A percentile compares a stretch with the other conserved stretches of the same genome.
Evolutionary conservation across 176 grass and related monocot genomes (phyloP).

Genomic region (Saccharum spontaneum): DNA sequence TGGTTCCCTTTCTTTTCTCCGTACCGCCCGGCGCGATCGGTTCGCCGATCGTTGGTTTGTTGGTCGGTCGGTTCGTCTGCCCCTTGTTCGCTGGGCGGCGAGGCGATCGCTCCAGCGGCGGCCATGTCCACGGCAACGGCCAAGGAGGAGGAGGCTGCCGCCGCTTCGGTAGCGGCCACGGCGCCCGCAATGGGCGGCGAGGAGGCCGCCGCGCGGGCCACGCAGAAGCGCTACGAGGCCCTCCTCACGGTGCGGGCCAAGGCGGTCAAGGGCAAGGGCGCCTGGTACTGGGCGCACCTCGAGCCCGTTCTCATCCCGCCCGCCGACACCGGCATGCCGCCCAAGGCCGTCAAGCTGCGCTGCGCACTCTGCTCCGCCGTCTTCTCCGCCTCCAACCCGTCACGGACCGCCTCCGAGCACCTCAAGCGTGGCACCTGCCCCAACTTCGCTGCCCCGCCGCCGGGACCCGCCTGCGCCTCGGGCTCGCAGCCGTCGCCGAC

Average conservation of each 20-base stretch:
- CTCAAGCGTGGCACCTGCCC: constrained; percentile 84
- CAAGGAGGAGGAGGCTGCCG: constrained; percentile 16
- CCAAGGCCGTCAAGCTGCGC: constrained; percentile 73
- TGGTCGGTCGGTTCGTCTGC: not conserved
- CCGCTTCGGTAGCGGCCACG: not conserved
- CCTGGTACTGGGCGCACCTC: constrained; percentile 84
- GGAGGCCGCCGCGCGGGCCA: constrained; percentile 52
- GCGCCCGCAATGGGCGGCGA: constrained; percentile 42
- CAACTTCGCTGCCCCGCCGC: constrained; percentile 56
- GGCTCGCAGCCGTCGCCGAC: constrained; percentile 34
- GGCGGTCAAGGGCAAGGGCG: constrained; percentile 79
- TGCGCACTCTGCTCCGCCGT: constrained; percentile 71
- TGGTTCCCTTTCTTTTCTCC: not conserved
- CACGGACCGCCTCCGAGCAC: constrained; percentile 75
- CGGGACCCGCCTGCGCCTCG: constrained; percentile 25
- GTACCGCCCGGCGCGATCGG: constrained; percentile 19
- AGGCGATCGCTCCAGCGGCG: constrained; percentile 21
- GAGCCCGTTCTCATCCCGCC: constrained; percentile 62
- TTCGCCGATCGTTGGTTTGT: constrained; percentile 8
- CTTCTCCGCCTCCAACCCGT: constrained; percentile 78
- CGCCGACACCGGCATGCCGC: constrained; percentile 57
- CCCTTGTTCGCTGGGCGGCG: not conserved
- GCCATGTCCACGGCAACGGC: constrained; percentile 38
- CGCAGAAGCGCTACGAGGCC: constrained; percentile 69
- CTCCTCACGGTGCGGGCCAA: constrained; percentile 68